These are phyloP conservation scores for Leccinum disarticulatum DNA, from an alignment of 768 basidiomycete genomes.

Conservation along the genomic window DNA sequence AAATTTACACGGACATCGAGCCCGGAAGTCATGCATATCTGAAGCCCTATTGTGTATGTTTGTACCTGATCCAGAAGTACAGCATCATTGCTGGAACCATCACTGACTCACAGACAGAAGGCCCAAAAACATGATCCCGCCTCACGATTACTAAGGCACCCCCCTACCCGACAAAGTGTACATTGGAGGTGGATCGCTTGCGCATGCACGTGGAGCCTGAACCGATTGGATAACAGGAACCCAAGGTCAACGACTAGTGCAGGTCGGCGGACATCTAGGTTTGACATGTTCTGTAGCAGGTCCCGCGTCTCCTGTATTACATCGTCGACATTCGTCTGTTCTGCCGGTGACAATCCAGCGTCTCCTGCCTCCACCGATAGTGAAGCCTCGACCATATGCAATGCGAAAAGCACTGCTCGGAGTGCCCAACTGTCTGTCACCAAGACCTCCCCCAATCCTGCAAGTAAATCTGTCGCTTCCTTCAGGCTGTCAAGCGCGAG, in stretches of 20 bases:
- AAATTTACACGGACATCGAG: conserved; percentile 2
- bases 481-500: too few species aligned
- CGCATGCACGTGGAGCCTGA: conserved; percentile 9
- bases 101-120: too few species aligned
- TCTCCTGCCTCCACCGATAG: too few species aligned
- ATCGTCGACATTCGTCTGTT: too few species aligned
- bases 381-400: too few species aligned
- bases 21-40: not conserved
- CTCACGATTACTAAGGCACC: conserved; percentile 9
- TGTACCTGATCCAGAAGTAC: conserved; percentile 8
- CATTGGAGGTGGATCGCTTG: conserved; percentile 8
- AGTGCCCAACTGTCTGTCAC: too few species aligned
- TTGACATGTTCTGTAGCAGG: not conserved
- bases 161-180: not conserved
- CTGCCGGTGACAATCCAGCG: too few species aligned
- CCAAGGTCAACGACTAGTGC: not conserved
- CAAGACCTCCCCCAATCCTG: too few species aligned
- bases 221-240: not conserved
- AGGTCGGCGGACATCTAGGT: not conserved
- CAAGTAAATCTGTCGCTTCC: too few species aligned
- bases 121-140: not conserved
- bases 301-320: too few species aligned
- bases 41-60: not conserved
- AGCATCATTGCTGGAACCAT: too few species aligned
- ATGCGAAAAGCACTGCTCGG: too few species aligned